Evolutionary conservation across 176 grass and related monocot genomes (phyloP).

Genomic region (Carex parvula): DNA sequence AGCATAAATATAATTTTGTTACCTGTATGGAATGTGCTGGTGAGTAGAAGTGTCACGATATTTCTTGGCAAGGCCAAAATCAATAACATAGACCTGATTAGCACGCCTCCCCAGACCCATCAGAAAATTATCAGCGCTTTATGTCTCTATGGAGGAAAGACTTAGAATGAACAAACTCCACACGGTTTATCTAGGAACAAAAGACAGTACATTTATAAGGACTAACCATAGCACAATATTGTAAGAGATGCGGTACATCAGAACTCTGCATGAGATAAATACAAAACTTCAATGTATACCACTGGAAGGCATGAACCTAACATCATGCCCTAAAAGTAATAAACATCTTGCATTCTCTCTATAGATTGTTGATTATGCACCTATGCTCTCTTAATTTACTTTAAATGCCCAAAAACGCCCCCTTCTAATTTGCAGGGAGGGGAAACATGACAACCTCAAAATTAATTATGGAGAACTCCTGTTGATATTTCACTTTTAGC

Average conservation of each 20-base stretch:
- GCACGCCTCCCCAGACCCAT: conserved; percentile 91
- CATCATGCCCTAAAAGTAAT: background rate
- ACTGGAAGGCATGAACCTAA: background rate
- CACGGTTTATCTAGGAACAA: conserved; percentile 69
- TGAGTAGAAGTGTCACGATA: conserved; percentile 83
- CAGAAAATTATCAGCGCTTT: conserved; percentile 97
- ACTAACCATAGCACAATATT: background rate
- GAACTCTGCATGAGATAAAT: background rate
- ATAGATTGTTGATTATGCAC: background rate
- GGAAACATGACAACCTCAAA: background rate
- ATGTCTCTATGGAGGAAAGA: conserved; percentile 97
- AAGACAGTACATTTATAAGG: background rate
- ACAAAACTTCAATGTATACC: background rate
- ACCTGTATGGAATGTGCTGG: conserved; percentile 96
- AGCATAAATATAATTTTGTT: background rate
- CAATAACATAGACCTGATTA: conserved; percentile 99
- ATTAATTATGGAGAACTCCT: background rate
- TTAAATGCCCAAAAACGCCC: background rate
- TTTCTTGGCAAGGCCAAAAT: conserved; percentile 97
- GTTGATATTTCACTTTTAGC: background rate
- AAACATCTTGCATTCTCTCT: background rate
- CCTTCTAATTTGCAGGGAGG: background rate
- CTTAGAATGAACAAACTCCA: conserved; percentile 92
- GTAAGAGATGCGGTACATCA: background rate
- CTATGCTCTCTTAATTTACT: background rate